phyloP scores from a whole-genome alignment of 768 basidiomycete genomes.

The Jaapia argillacea region DNA sequence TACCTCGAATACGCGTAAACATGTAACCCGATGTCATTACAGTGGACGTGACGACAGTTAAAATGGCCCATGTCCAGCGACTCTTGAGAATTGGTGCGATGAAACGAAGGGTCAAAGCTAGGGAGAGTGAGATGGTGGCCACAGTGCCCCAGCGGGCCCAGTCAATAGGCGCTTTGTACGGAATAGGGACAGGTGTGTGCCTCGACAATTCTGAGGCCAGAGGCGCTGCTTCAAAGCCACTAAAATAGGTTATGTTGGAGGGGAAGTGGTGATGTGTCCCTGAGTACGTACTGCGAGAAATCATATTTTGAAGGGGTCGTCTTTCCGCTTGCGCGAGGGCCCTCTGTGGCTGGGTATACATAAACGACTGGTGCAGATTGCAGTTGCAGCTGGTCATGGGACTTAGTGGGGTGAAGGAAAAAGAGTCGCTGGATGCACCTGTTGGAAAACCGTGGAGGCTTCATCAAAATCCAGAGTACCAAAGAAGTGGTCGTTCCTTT shows the following conservation, averaged over 20 bases:
- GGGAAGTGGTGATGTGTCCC: neutral
- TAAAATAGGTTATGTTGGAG: slow-evolving; percentile 21
- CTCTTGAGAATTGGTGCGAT: slow-evolving; percentile 54
- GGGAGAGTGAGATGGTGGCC: slow-evolving; percentile 33
- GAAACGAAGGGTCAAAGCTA: slow-evolving; percentile 45
- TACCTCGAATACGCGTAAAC: slow-evolving; percentile 87
- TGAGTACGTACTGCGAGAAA: slow-evolving; percentile 52
- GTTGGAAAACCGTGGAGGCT: slow-evolving; percentile 67
- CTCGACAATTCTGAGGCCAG: slow-evolving; percentile 67
- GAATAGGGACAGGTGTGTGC: slow-evolving; percentile 72
- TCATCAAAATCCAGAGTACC: slow-evolving; percentile 84
- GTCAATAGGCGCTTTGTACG: slow-evolving; percentile 72
- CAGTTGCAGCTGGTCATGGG: slow-evolving; percentile 54
- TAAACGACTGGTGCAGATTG: slow-evolving; percentile 78
- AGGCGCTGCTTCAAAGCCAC: slow-evolving; percentile 74
- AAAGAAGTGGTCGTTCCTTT: slow-evolving; percentile 86
- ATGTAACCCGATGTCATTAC: slow-evolving; percentile 92
- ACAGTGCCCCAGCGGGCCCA: slow-evolving; percentile 48
- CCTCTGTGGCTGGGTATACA: slow-evolving; percentile 64
- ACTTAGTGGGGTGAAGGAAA: neutral
- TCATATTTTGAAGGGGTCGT: slow-evolving; percentile 59
- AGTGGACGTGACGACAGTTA: slow-evolving; percentile 50
- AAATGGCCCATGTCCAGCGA: slow-evolving; percentile 71
- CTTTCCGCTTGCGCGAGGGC: slow-evolving; percentile 54
- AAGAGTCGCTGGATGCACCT: slow-evolving; percentile 30